Percentiles rank a stretch among this genome's conserved stretches.
Evolutionary conservation across 306 rosid species (phyloP).

Genomic region (Phaseolus lunatus): DNA sequence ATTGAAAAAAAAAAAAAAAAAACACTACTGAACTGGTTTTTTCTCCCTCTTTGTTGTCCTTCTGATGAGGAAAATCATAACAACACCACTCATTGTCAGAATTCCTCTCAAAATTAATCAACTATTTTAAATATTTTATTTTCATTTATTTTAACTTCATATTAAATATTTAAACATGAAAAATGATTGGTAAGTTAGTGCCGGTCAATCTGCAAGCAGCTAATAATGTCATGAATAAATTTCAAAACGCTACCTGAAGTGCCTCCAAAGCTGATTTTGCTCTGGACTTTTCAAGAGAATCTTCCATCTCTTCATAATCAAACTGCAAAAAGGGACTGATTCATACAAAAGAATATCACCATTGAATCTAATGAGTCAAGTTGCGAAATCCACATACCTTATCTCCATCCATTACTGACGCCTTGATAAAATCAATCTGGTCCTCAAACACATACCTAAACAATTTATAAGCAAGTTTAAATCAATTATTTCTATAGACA

Average conservation of each 20-base stretch:
- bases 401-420: conserved; percentile 90
- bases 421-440: conserved; percentile 95
- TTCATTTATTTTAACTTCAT: conserved; percentile 9
- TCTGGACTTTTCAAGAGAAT: conserved; percentile 68
- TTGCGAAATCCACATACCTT: conserved; percentile 54
- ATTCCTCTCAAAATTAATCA: neutral
- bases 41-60: neutral
- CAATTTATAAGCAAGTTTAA: conserved; percentile 29
- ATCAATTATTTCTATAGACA: conserved; percentile 42
- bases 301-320: conserved; percentile 55
- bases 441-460: conserved; percentile 89
- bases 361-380: conserved; percentile 32
- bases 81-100: neutral
- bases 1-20: neutral
- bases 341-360: conserved; percentile 47
- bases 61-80: neutral
- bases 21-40: neutral
- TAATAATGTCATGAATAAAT: conserved; percentile 9
- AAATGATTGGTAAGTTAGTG: conserved; percentile 4
- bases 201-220: neutral
- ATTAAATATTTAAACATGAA: conserved; percentile 2
- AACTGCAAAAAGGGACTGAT: conserved; percentile 55
- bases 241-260: conserved; percentile 71
- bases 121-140: neutral
- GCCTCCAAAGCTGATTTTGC: conserved; percentile 80